Percentiles rank a stretch among this genome's conserved stretches.
Evolutionary conservation across 2,329 filamentous ascomycete genomes (phyloP).

Genomic region (Torrubiellomyces zombiae): DNA sequence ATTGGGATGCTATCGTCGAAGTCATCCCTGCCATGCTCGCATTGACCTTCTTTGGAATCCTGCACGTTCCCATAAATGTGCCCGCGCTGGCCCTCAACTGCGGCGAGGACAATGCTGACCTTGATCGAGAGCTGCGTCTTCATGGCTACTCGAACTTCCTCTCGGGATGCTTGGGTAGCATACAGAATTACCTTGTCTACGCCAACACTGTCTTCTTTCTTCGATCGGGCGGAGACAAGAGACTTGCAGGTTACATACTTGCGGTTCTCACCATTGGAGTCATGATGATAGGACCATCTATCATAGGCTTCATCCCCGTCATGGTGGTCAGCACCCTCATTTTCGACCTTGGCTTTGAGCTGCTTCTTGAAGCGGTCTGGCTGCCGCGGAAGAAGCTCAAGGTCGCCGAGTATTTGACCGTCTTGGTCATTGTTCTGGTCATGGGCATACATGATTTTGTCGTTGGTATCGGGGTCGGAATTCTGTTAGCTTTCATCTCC

Average conservation of each 20-base stretch:
- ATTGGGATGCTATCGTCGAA: conserved; percentile 69
- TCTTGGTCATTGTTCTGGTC: conserved; percentile 75
- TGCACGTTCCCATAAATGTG: conserved; percentile 96
- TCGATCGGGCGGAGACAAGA: conserved; percentile 72
- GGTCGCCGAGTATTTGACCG: conserved; percentile 73
- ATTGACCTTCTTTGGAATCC: conserved; percentile 88
- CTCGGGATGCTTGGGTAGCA: conserved; percentile 74
- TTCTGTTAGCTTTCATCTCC: conserved; percentile 78
- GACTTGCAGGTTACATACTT: conserved; percentile 72
- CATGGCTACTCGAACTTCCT: conserved; percentile 88
- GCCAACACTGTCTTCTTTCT: conserved; percentile 97
- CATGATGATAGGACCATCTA: conserved; percentile 67
- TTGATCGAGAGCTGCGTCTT: conserved; percentile 80
- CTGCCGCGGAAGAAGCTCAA: conserved; percentile 80
- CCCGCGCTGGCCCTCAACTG: conserved; percentile 81
- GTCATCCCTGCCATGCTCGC: conserved; percentile 92
- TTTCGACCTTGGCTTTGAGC: conserved; percentile 84
- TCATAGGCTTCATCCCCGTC: conserved; percentile 88
- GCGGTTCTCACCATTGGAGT: conserved; percentile 66
- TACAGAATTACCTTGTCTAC: conserved; percentile 94
- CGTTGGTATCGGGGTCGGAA: conserved; percentile 79
- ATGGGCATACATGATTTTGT: conserved; percentile 98
- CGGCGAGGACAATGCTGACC: conserved; percentile 79
- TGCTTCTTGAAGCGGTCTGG: conserved; percentile 77
- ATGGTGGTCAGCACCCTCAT: conserved; percentile 95